A percentile compares a stretch with the other conserved stretches of the same genome.
These are phyloP conservation scores for Thymus quinquecostatus DNA, from an alignment of 257 asterid genomes.

Conservation along the genomic window DNA sequence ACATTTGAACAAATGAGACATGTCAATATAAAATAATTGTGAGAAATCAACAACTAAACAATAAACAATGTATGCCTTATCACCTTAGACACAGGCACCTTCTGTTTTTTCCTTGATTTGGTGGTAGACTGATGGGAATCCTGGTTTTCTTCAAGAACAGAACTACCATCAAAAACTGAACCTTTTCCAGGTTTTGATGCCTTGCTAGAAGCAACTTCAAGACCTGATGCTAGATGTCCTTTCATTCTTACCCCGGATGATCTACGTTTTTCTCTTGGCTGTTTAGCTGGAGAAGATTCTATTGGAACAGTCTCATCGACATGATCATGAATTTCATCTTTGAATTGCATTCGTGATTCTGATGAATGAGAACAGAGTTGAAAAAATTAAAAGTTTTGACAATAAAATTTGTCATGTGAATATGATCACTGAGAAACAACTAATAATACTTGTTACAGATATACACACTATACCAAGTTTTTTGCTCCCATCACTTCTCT, in stretches of 20 bases:
- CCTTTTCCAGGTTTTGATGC: slow-evolving; percentile 64
- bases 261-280: slow-evolving; percentile 60
- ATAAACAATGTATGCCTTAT: slow-evolving; percentile 22
- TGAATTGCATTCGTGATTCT: slow-evolving; percentile 44
- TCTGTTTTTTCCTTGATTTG: slow-evolving; percentile 62
- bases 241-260: slow-evolving; percentile 55
- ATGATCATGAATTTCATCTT: slow-evolving; percentile 66
- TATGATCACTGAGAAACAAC: slow-evolving; percentile 22
- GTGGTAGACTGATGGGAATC: slow-evolving; percentile 47
- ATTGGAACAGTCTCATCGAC: slow-evolving; percentile 70
- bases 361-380: slow-evolving; percentile 38
- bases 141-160: slow-evolving; percentile 56
- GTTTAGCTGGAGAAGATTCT: slow-evolving; percentile 54
- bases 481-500: slow-evolving; percentile 8
- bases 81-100: slow-evolving; percentile 58
- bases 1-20: slow-evolving; percentile 32
- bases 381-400: slow-evolving; percentile 19
- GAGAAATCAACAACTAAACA: slow-evolving; percentile 26
- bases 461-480: slow-evolving; percentile 13
- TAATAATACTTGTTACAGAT: neutral
- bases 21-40: slow-evolving; percentile 22
- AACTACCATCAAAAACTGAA: slow-evolving; percentile 46
- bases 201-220: slow-evolving; percentile 61
- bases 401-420: slow-evolving; percentile 18
- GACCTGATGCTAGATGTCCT: slow-evolving; percentile 52